phyloP scores from a whole-genome alignment of 495 filamentous ascomycete genomes.

The Neurospora sp. region DNA sequence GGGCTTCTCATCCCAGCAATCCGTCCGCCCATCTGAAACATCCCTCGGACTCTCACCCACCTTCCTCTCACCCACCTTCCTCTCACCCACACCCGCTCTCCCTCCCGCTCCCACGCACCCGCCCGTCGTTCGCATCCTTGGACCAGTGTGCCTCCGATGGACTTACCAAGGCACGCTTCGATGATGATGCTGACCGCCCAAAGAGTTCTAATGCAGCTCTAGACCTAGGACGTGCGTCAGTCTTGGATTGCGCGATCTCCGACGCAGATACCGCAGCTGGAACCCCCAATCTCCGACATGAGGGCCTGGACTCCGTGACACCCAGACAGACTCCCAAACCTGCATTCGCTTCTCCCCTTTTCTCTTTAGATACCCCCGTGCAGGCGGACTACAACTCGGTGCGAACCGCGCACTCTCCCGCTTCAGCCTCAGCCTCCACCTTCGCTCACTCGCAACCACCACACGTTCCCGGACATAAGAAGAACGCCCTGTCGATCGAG shows the following conservation, averaged over 20 bases:
- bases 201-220: conserved; percentile 13
- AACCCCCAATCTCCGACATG: conserved; percentile 9
- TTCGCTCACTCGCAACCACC: background rate
- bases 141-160: conserved; percentile 9
- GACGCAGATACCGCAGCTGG: background rate
- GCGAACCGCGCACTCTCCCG: conserved; percentile 1
- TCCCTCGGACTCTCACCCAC: background rate
- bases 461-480: conserved; percentile 35
- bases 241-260: conserved; percentile 1
- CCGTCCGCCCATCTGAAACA: background rate
- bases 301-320: conserved; percentile 1
- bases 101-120: conserved; percentile 7
- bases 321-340: conserved; percentile 1
- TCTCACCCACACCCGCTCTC: conserved; percentile 8
- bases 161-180: conserved; percentile 11
- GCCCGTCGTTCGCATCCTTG: conserved; percentile 1
- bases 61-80: background rate
- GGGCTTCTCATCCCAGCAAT: background rate
- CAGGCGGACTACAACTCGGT: conserved; percentile 2
- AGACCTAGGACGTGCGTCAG: background rate
- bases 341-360: conserved; percentile 1
- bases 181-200: conserved; percentile 13
- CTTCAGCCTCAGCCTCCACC: background rate
- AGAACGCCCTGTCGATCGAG: conserved; percentile 57
- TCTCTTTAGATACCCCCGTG: conserved; percentile 4